These are phyloP conservation scores for Kazachstania kunashirensis DNA, from an alignment of 805 yeast species.

Conservation along the genomic window DNA sequence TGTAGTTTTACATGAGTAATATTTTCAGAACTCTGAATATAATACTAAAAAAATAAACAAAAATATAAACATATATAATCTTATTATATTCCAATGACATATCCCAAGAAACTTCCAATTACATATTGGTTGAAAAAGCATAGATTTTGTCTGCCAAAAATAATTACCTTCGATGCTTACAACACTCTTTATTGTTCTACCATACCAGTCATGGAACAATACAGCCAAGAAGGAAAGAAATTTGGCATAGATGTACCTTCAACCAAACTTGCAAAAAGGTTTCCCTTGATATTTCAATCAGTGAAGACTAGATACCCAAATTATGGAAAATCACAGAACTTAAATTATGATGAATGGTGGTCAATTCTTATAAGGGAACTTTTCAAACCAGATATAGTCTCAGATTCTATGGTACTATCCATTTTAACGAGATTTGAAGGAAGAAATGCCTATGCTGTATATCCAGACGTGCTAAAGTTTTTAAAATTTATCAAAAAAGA, in stretches of 20 bases:
- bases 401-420: constrained; percentile 35
- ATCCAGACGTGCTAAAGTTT: constrained; percentile 44
- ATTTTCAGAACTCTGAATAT: no score
- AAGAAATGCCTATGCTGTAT: constrained; percentile 42
- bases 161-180: constrained; percentile 60
- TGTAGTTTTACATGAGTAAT: no score
- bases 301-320: constrained; percentile 42
- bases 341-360: constrained; percentile 50
- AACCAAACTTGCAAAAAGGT: constrained; percentile 17
- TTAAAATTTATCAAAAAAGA: constrained; percentile 28
- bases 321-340: constrained; percentile 41
- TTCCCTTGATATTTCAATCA: constrained; percentile 29
- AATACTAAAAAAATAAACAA: no score
- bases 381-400: constrained; percentile 30
- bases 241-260: constrained; percentile 34
- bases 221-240: constrained; percentile 38
- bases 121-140: constrained; percentile 7
- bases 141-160: constrained; percentile 29
- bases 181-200: constrained; percentile 55
- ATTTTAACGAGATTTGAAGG: constrained; percentile 42
- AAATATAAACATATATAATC: no score
- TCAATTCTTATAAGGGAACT: constrained; percentile 35
- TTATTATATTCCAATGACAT: constrained; percentile 5
- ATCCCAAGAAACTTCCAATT: constrained; percentile 11
- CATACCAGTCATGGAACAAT: constrained; percentile 44